A percentile compares a stretch with the other conserved stretches of the same genome.
Conservation (phyloP, 371 early-diverging fungal genomes). For the Haplosporangium sp. region DNA sequence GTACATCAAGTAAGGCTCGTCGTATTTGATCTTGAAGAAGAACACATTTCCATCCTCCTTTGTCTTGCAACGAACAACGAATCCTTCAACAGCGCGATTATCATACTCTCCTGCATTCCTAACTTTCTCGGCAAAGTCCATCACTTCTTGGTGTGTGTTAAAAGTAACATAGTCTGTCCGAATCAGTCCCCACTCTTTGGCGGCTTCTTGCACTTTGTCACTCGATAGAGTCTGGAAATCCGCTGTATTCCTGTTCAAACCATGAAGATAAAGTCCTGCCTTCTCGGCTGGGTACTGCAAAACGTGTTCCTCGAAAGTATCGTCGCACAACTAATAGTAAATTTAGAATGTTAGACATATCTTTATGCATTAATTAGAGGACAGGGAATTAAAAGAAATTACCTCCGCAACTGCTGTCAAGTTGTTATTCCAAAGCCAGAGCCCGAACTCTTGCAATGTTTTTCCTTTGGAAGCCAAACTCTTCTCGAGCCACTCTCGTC, state of each 20-base stretch:
- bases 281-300: conserved; percentile 82
- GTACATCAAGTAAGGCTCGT: conserved; percentile 92
- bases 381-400: conserved; percentile 14
- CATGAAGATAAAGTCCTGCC: conserved; percentile 93
- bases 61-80: conserved; percentile 86
- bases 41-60: conserved; percentile 56
- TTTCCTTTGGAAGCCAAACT: conserved; percentile 70
- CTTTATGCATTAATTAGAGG: background rate
- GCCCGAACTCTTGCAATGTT: conserved; percentile 75
- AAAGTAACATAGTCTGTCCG: conserved; percentile 60
- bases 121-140: conserved; percentile 73
- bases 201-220: conserved; percentile 69
- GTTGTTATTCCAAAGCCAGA: conserved; percentile 76
- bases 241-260: conserved; percentile 85
- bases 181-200: conserved; percentile 82
- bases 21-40: conserved; percentile 95
- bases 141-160: conserved; percentile 65
- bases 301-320: conserved; percentile 95
- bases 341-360: too few species aligned
- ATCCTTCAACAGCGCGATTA: conserved; percentile 88
- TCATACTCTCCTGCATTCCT: conserved; percentile 71
- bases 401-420: conserved; percentile 90
- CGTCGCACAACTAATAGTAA: conserved; percentile 87
- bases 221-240: conserved; percentile 80
- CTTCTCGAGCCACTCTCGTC: conserved; percentile 81